These are phyloP conservation scores for Metarhizium guizhouense DNA, from an alignment of 2,329 filamentous ascomycete genomes.

Conservation along the genomic window DNA sequence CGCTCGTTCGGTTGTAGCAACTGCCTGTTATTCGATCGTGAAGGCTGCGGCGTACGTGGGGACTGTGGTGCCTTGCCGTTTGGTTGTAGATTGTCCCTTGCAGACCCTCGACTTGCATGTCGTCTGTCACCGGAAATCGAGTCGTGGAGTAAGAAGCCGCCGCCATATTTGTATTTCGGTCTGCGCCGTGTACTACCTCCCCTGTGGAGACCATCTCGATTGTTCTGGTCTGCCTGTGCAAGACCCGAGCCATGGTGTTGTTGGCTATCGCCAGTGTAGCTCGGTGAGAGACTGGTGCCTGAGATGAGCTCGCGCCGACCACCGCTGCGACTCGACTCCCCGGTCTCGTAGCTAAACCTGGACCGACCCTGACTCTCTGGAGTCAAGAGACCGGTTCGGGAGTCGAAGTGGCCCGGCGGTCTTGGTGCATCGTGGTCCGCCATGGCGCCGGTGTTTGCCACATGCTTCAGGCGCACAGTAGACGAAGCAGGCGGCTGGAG, in stretches of 20 bases:
- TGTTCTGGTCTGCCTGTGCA: not conserved
- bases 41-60: not conserved
- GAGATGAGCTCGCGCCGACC: conserved; percentile 14
- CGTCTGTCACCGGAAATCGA: conserved; percentile 25
- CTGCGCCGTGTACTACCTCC: conserved; percentile 20
- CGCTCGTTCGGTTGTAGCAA: not conserved
- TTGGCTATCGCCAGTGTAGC: conserved; percentile 1
- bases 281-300: conserved; percentile 9
- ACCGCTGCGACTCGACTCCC: conserved; percentile 29
- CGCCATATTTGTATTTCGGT: conserved; percentile 35
- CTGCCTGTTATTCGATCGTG: not conserved
- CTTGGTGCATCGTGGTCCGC: conserved; percentile 11
- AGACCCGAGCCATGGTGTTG: conserved; percentile 6
- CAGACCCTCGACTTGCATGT: conserved; percentile 19
- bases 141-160: conserved; percentile 43
- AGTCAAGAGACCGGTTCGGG: conserved; percentile 5
- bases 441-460: conserved; percentile 11
- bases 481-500: conserved; percentile 1
- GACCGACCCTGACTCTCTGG: conserved; percentile 5
- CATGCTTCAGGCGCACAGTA: conserved; percentile 12
- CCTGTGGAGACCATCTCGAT: conserved; percentile 6
- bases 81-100: conserved; percentile 14
- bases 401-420: conserved; percentile 7
- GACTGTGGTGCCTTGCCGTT: conserved; percentile 12
- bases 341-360: conserved; percentile 29